Conservation (phyloP, 2,329 filamentous ascomycete species). For the Ophiocordyceps camponoti-floridani region DNA sequence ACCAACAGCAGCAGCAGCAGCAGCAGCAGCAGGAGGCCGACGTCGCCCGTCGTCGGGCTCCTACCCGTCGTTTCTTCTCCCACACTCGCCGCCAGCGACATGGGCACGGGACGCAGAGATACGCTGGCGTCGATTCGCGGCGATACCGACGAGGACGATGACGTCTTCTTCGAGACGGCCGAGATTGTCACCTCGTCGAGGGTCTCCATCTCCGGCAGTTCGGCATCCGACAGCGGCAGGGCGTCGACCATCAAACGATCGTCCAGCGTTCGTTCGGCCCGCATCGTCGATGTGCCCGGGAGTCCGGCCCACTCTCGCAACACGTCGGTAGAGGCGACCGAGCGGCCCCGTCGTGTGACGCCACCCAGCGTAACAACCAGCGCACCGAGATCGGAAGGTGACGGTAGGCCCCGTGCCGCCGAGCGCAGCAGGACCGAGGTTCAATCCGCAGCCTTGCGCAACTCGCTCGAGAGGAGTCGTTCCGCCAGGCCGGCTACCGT, state of each 20-base stretch:
- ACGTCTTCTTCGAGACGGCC: conserved; percentile 34
- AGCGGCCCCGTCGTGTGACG: conserved; percentile 22
- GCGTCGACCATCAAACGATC: conserved; percentile 18
- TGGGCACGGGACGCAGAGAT: conserved; percentile 1
- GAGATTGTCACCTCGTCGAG: conserved; percentile 38
- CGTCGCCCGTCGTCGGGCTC: not conserved
- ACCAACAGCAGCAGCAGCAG: no score
- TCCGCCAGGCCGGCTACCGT: not conserved
- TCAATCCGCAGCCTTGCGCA: not conserved
- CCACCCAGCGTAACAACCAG: conserved; percentile 22
- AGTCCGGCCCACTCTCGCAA: conserved; percentile 31
- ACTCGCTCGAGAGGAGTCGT: not conserved
- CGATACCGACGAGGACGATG: conserved; percentile 21
- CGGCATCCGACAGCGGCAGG: conserved; percentile 29
- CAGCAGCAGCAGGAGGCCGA: no score
- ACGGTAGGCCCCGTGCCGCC: conserved; percentile 8
- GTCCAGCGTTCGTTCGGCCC: conserved; percentile 34
- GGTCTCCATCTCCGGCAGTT: conserved; percentile 33
- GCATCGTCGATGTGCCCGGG: conserved; percentile 40
- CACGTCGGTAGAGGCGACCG: conserved; percentile 25
- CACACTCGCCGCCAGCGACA: not conserved
- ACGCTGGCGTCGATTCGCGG: conserved; percentile 10
- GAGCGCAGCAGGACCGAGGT: not conserved
- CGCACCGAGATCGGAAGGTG: conserved; percentile 18
- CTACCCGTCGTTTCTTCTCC: not conserved